Base-by-base conservation (phyloP, 768 basidiomycete species). In the Rhizopogon vulgaris region DNA sequence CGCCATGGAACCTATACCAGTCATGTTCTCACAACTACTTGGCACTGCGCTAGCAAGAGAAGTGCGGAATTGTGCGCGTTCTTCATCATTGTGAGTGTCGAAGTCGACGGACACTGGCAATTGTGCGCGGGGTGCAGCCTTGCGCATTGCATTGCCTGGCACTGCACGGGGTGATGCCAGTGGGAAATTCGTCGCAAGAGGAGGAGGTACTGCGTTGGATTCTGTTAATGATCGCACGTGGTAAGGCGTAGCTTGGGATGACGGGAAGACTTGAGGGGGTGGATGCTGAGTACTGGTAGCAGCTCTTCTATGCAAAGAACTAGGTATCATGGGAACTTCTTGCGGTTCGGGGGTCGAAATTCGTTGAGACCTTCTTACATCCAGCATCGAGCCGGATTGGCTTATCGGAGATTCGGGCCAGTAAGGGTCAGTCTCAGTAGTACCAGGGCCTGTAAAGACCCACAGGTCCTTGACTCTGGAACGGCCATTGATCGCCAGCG, bases 381-480 rank as follows among this genome's bases (percentile, higher is more conserved):
- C 75, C 38, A 63, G 46, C 52, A 63, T 68, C 11, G 70, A 74
- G 15, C 58, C 65, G 11, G 62, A 64, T 28, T 67, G 71, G 41
- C 68, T 77, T 45, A 60, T 47, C 8, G 67, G 67, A 7, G 67
- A 68, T 18, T 70, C 67, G 45, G 68, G 68, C 59, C 64, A 70
- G 49, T 58, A 58, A 49, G 58, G 68, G 52, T 68, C 67, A 24
- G 51, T 38, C 17, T 68, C 67, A 11, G 56, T 36, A 45, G 69
- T 65, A 22, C 72, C 69, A 37, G 81, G 77, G 18, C 84, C 84
- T 0, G 80, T 79, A 63, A 90, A 90, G 39, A 90, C 71, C 87
- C 87, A 90, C 2, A 90, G 63, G 63, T 90, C 87, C 63, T 87
- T 88, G 42, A 82, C 77, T 55, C 85, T 74, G 18, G 88, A 87